Evolutionary conservation across 73 alveolate species (phyloP).

Genomic region (Tetrahymena thermophila): DNA sequence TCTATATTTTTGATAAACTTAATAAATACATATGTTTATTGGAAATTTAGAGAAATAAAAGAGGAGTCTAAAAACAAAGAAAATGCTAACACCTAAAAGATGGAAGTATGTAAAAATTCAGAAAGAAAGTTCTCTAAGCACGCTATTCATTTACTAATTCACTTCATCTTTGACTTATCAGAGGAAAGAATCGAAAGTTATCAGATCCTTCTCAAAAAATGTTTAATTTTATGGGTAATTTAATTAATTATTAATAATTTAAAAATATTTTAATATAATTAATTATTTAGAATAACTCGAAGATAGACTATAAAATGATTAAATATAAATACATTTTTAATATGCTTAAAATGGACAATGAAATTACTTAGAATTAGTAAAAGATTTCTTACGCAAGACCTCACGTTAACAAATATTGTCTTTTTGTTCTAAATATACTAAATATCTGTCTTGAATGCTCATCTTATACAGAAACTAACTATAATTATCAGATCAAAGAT

Average conservation of each 20-base stretch:
- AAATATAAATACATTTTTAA: background rate
- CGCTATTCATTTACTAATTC: background rate
- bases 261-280: background rate
- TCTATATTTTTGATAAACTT: background rate
- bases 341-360: background rate
- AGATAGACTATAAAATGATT: background rate
- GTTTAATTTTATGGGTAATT: background rate
- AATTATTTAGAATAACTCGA: background rate
- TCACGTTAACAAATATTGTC: background rate
- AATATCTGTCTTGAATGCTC: background rate
- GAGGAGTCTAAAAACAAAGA: background rate
- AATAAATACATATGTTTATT: background rate
- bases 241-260: background rate
- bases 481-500: background rate
- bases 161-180: background rate
- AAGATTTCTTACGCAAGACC: background rate
- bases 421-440: background rate
- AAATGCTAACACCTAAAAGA: background rate
- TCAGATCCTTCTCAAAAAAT: background rate
- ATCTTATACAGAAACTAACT: background rate
- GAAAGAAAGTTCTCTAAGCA: background rate
- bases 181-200: background rate
- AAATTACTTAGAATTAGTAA: background rate
- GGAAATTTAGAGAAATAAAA: background rate
- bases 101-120: background rate